A percentile compares a stretch with the other conserved stretches of the same genome.
Evolutionary conservation across 805 yeast species (phyloP).

Genomic region (Candida easanensis): DNA sequence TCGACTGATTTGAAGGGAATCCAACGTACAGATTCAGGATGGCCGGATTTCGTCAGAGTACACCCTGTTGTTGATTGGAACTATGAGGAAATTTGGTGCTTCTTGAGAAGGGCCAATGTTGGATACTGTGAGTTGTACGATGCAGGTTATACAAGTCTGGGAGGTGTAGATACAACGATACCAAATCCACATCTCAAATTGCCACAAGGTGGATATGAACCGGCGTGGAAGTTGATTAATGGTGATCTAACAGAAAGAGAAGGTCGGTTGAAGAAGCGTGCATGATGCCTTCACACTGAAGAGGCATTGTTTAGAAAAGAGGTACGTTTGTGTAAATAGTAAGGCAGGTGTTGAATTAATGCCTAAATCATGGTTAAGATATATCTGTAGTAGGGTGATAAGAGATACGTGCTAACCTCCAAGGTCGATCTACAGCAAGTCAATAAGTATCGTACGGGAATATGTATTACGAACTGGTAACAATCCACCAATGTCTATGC

Average conservation of each 20-base stretch:
- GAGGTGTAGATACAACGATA: constrained; percentile 69
- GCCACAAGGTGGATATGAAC: constrained; percentile 34
- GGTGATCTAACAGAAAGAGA: constrained; percentile 59
- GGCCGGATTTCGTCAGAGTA: constrained; percentile 84
- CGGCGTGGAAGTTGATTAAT: constrained; percentile 59
- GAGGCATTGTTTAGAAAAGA: too few species aligned
- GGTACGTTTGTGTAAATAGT: too few species aligned
- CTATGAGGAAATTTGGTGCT: constrained; percentile 82
- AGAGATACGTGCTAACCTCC: too few species aligned
- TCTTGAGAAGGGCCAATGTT: constrained; percentile 55
- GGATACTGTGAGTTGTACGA: constrained; percentile 78
- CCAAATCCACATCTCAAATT: constrained; percentile 61
- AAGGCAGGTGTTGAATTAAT: too few species aligned
- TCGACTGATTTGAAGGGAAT: constrained; percentile 56
- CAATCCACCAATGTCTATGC: neutral
- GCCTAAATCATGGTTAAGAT: too few species aligned
- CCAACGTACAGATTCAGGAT: constrained; percentile 80
- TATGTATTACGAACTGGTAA: too few species aligned
- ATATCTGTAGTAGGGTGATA: too few species aligned
- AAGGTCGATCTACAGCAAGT: too few species aligned
- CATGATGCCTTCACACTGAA: too few species aligned
- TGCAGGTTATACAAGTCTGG: constrained; percentile 84
- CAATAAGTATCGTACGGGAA: too few species aligned
- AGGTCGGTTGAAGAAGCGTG: constrained; percentile 26
- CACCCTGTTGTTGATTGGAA: constrained; percentile 92